phyloP scores from a whole-genome alignment of 345 rosid species.

The Barbarea vulgaris region DNA sequence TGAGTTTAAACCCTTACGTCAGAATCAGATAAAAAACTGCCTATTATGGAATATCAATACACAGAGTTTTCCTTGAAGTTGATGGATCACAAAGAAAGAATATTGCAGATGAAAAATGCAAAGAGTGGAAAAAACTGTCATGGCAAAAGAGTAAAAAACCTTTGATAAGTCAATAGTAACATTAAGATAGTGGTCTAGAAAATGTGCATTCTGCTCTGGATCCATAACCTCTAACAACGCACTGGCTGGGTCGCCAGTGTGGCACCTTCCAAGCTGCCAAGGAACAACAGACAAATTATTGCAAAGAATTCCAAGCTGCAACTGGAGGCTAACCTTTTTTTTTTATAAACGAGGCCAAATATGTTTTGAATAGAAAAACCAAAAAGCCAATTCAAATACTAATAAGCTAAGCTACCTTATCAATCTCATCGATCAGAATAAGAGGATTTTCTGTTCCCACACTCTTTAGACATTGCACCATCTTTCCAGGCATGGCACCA shows the following conservation, averaged over 20 bases:
- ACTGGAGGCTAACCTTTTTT: too few relatives aligned
- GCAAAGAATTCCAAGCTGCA: neutral
- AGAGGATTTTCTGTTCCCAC: constrained; percentile 95
- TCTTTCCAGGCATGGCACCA: constrained; percentile 98
- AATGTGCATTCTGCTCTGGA: constrained; percentile 94
- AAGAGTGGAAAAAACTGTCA: too few relatives aligned
- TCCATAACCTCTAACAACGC: constrained; percentile 95
- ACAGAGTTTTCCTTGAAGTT: too few relatives aligned
- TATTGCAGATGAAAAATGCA: too few relatives aligned
- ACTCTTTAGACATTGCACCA: constrained; percentile 95
- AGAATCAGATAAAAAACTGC: too few relatives aligned
- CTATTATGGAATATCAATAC: neutral
- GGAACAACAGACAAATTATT: constrained; percentile 16
- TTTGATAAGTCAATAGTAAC: constrained; percentile 87
- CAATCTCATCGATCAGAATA: constrained; percentile 93
- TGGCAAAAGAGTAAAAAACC: too few relatives aligned
- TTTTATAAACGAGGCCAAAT: neutral
- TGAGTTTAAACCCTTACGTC: neutral
- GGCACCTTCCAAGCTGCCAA: constrained; percentile 81
- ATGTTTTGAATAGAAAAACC: neutral
- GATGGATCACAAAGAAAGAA: too few relatives aligned
- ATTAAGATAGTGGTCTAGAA: constrained; percentile 90
- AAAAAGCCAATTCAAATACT: constrained; percentile 14
- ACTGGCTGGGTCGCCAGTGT: constrained; percentile 87
- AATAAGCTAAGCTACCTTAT: constrained; percentile 60